Evolutionary conservation across 2,329 filamentous ascomycete genomes (phyloP).

Genomic region (Elsinoe necatrix): DNA sequence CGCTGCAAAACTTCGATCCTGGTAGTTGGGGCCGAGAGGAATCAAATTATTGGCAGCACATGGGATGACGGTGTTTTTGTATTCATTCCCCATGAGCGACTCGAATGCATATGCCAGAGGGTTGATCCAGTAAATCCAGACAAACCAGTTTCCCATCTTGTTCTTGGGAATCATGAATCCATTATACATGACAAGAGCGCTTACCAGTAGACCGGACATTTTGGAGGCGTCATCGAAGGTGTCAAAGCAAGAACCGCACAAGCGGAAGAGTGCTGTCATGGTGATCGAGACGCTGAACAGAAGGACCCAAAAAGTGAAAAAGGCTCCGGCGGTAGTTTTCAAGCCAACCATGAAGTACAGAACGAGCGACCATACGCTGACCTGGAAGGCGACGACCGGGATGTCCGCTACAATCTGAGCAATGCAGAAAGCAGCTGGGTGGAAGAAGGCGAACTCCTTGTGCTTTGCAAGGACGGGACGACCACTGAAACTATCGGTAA

Average conservation of each 20-base stretch:
- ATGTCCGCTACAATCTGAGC: conserved; percentile 45
- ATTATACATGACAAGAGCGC: conserved; percentile 26
- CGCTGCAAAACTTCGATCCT: conserved; percentile 26
- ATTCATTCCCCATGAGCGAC: conserved; percentile 43
- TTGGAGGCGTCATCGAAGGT: conserved; percentile 28
- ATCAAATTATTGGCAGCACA: conserved; percentile 44
- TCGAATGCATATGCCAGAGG: conserved; percentile 29
- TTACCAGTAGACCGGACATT: conserved; percentile 26
- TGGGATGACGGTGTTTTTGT: conserved; percentile 48
- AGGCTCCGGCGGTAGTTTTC: conserved; percentile 42
- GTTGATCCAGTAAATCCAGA: conserved; percentile 52
- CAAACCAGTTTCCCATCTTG: conserved; percentile 39
- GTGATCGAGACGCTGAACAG: conserved; percentile 35
- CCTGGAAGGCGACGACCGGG: conserved; percentile 49
- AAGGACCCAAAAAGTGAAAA: conserved; percentile 55
- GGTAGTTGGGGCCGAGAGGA: conserved; percentile 33
- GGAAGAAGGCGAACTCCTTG: conserved; percentile 33
- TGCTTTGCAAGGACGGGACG: conserved; percentile 41
- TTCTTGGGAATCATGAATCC: conserved; percentile 29
- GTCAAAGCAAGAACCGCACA: conserved; percentile 30
- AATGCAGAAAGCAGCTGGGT: conserved; percentile 41
- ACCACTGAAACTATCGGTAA: conserved; percentile 45
- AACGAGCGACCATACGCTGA: conserved; percentile 18
- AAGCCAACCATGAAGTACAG: conserved; percentile 21
- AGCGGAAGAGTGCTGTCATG: conserved; percentile 40